Percentiles rank a stretch among this genome's conserved stretches.
phyloP scores from a whole-genome alignment of 148 eudicot species.

The Rhododendron vialii region DNA sequence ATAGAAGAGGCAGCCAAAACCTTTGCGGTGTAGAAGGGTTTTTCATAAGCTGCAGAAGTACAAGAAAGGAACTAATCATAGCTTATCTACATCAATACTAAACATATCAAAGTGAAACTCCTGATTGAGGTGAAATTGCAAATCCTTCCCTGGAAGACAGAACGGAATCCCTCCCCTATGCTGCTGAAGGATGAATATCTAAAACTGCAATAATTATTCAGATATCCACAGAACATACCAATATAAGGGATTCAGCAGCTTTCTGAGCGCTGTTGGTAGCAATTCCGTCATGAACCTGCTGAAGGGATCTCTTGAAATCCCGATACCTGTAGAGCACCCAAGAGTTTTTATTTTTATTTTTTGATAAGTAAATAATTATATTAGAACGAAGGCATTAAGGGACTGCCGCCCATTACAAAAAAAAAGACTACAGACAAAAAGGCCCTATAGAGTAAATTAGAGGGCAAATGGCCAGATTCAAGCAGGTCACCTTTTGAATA shows the following conservation, averaged over 20 bases:
- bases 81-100: neutral
- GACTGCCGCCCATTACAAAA: neutral
- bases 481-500: neutral
- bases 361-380: neutral
- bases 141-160: neutral
- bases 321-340: conserved; percentile 56
- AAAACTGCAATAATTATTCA: neutral
- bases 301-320: conserved; percentile 80
- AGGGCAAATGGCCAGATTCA: neutral
- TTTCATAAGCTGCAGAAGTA: conserved; percentile 81
- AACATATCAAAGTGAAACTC: neutral
- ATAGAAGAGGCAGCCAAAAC: conserved; percentile 89
- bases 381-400: neutral
- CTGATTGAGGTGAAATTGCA: neutral
- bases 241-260: conserved; percentile 82
- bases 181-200: neutral
- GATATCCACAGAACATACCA: conserved; percentile 34
- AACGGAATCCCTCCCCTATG: neutral
- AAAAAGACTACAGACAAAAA: neutral
- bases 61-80: neutral
- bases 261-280: conserved; percentile 63
- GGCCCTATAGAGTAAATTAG: neutral
- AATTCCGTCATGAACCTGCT: conserved; percentile 61
- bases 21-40: conserved; percentile 88
- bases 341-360: neutral